Evolutionary conservation across 352 stramenopile species (phyloP), one percentile per base, ranked within the genome.

Genomic region (Globisporangium barbulae): DNA sequence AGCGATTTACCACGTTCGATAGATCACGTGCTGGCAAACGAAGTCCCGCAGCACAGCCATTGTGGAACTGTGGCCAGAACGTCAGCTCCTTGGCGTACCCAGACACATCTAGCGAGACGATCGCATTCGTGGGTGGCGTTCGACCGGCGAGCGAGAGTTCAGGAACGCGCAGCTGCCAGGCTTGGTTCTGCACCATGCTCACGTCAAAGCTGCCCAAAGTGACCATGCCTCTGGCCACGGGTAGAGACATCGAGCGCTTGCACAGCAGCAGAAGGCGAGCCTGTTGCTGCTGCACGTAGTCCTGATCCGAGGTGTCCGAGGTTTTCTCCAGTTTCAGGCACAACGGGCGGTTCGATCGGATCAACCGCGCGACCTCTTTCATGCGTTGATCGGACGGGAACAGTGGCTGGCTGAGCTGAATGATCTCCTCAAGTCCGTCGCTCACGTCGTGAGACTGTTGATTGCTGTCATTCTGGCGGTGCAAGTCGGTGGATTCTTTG

Each of bases 41-140:
- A 25, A 99, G 78, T 5, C 92, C 96, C n/a, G 95, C 96, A 5
- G 97, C 97, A 41, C 97, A 98, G 25, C 97, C 97, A 69, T 99
- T 99, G 73, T 99, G 97, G 76, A 99, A 99, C 67, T 99, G 93
- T 28, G 97, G 95, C 97, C 97, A 99, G 59, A 97, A 81, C 8
- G 86, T 97, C 50, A 98, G 75, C 44, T 99, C 96, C 61, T 93
- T 92, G 2, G 79, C 77, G 57, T 91, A 87, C 9, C 84, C 85
- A 22, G 88, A 94, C 9, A 97, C 79, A 68, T 99, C 97, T 19
- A 99, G 81, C 19, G 89, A 78, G 31, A 99, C 81, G 17, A 85
- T 93, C 5, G 90, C 89, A 75, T 99, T 98, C 19, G 90, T 88
- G 17, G 96, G 97, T 53, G 97, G 96, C 17, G 98, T 96, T 48